These are phyloP conservation scores for Camelina neglecta DNA, from an alignment of 345 rosid species.

Conservation along the genomic window DNA sequence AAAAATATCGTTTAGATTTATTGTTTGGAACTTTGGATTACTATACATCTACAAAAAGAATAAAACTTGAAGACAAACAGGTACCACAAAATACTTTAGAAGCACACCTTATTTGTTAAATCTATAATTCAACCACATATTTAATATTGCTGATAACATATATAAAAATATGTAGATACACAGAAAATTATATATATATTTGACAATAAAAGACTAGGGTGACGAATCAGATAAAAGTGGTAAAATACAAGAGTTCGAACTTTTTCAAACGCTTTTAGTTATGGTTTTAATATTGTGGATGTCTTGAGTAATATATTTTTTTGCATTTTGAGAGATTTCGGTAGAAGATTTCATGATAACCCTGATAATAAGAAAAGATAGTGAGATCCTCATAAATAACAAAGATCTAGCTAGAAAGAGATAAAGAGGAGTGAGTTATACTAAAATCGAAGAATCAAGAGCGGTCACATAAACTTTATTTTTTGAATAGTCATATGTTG, in stretches of 20 bases:
- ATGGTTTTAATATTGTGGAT: too few relatives aligned
- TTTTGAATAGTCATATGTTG: background rate
- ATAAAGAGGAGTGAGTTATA: background rate
- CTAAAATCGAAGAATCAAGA: background rate
- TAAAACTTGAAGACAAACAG: slow-evolving; percentile 4
- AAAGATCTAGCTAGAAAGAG: background rate
- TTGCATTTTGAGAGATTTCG: background rate
- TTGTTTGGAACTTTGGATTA: slow-evolving; percentile 4
- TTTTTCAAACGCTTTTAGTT: background rate
- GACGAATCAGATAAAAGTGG: background rate
- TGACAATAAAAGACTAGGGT: background rate
- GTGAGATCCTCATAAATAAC: background rate
- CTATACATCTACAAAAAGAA: background rate
- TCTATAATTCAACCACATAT: background rate
- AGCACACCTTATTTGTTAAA: background rate
- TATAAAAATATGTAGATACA: background rate
- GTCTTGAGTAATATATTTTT: too few relatives aligned
- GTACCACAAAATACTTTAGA: background rate
- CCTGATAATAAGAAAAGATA: background rate
- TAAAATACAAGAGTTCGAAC: background rate
- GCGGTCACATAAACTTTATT: background rate
- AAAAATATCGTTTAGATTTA: background rate
- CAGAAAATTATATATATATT: background rate
- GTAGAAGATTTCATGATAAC: background rate
- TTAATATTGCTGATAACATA: background rate